A percentile compares a stretch with the other conserved stretches of the same genome.
Conservation (phyloP, 2,329 filamentous ascomycete species). For the Trichoderma endophyticum region DNA sequence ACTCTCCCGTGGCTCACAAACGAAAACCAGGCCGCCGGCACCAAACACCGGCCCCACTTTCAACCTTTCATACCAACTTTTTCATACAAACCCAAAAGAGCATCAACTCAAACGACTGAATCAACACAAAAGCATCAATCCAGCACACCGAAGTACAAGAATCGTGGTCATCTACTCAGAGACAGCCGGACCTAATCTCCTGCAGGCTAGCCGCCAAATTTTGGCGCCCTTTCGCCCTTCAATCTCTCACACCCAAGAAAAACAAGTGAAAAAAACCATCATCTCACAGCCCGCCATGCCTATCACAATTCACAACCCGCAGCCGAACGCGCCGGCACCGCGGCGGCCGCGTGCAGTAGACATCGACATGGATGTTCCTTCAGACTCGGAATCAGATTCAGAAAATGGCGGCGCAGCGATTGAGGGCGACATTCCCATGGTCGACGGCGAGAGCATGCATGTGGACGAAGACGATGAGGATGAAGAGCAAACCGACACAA, state of each 20-base stretch:
- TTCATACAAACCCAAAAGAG: conserved; percentile 6
- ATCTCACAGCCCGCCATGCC: conserved; percentile 37
- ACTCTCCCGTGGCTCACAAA: neutral
- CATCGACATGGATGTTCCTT: conserved; percentile 29
- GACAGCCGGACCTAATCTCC: neutral
- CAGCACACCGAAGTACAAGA: neutral
- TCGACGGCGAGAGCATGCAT: conserved; percentile 39
- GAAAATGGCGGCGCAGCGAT: conserved; percentile 42
- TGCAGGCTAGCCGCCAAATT: neutral
- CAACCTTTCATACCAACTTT: conserved; percentile 20
- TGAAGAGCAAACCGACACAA: conserved; percentile 17
- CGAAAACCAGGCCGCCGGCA: neutral
- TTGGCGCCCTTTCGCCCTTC: neutral
- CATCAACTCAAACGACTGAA: neutral
- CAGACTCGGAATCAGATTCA: conserved; percentile 41
- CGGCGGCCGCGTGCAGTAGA: conserved; percentile 17
- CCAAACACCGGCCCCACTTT: conserved; percentile 29
- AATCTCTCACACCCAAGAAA: neutral
- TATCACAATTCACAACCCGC: conserved; percentile 47
- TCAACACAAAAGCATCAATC: neutral
- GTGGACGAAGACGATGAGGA: conserved; percentile 27
- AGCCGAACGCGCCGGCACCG: conserved; percentile 30
- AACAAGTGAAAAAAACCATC: neutral
- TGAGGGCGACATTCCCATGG: conserved; percentile 46
- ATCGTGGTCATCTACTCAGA: neutral